Evolutionary conservation across 805 yeast species (phyloP).

Genomic region (Hanseniaspora osmophila): DNA sequence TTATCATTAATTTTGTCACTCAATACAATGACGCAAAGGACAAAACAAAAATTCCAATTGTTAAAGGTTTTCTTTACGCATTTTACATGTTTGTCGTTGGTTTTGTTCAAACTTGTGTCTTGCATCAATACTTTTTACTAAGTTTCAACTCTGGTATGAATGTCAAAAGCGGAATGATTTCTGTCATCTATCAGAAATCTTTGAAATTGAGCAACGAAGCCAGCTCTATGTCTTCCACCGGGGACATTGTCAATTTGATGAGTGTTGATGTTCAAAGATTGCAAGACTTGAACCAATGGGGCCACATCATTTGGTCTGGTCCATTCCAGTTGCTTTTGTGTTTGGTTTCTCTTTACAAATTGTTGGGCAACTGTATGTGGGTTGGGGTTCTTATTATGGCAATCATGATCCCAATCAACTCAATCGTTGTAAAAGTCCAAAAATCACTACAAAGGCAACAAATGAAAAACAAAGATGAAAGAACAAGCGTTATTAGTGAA

Average conservation of each 20-base stretch:
- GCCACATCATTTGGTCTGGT: conserved; percentile 80
- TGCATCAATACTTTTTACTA: conserved; percentile 69
- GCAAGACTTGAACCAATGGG: conserved; percentile 66
- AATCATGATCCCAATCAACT: conserved; percentile 68
- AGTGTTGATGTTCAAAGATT: conserved; percentile 84
- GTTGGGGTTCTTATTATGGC: conserved; percentile 76
- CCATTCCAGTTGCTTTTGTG: conserved; percentile 79
- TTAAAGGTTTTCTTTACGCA: conserved; percentile 66
- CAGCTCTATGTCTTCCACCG: conserved; percentile 59
- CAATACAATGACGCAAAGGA: conserved; percentile 25
- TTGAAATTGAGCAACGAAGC: conserved; percentile 59
- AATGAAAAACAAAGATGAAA: conserved; percentile 82
- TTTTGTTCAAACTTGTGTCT: conserved; percentile 58
- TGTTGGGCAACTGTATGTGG: conserved; percentile 89
- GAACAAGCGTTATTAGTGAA: conserved; percentile 81
- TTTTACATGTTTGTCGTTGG: conserved; percentile 62
- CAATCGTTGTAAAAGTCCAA: conserved; percentile 50
- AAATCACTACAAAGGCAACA: conserved; percentile 66
- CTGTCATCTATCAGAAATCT: conserved; percentile 56
- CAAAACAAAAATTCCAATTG: conserved; percentile 32
- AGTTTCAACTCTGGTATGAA: conserved; percentile 67
- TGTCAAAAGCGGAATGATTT: conserved; percentile 53
- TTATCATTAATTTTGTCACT: conserved; percentile 46
- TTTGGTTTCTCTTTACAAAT: conserved; percentile 51
- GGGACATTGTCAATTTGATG: conserved; percentile 90